Evolutionary conservation across 192 early-diverging fungal species (phyloP).

Genomic region (Coemansia sp.): DNA sequence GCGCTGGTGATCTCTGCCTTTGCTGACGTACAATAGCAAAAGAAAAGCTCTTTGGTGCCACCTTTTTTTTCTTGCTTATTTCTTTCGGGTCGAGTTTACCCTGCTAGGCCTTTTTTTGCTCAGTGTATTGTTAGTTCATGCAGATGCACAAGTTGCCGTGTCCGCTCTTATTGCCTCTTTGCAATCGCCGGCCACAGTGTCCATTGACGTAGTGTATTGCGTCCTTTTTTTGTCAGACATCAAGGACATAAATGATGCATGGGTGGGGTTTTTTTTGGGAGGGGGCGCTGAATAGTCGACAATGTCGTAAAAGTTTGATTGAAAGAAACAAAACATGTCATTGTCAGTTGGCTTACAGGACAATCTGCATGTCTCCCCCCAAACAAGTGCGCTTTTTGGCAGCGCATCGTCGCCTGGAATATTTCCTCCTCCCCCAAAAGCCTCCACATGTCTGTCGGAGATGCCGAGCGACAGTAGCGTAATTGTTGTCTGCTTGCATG

Average conservation of each 20-base stretch:
- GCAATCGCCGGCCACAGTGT: background rate
- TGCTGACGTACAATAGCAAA: background rate
- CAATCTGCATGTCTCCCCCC: background rate
- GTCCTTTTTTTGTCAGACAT: background rate
- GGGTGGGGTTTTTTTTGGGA: background rate
- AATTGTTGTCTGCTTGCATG: background rate
- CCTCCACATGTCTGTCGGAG: conserved; percentile 3
- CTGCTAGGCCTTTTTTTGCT: background rate
- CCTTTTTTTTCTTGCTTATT: background rate
- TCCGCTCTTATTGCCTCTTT: background rate
- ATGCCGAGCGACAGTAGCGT: background rate
- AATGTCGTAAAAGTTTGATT: background rate
- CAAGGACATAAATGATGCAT: background rate
- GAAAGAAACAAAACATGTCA: background rate
- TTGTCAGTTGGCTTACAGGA: background rate
- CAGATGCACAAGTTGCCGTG: background rate
- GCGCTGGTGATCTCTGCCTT: background rate
- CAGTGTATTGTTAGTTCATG: background rate
- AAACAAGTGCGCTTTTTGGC: background rate
- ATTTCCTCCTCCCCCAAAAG: background rate
- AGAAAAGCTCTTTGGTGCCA: conserved; percentile 1
- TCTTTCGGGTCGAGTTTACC: background rate
- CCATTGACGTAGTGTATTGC: background rate
- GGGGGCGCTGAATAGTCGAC: background rate
- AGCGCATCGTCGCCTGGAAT: conserved; percentile 1